A percentile compares a stretch with the other conserved stretches of the same genome.
Conservation (phyloP, 495 filamentous ascomycete species). For the Tuber melanosporum region DNA sequence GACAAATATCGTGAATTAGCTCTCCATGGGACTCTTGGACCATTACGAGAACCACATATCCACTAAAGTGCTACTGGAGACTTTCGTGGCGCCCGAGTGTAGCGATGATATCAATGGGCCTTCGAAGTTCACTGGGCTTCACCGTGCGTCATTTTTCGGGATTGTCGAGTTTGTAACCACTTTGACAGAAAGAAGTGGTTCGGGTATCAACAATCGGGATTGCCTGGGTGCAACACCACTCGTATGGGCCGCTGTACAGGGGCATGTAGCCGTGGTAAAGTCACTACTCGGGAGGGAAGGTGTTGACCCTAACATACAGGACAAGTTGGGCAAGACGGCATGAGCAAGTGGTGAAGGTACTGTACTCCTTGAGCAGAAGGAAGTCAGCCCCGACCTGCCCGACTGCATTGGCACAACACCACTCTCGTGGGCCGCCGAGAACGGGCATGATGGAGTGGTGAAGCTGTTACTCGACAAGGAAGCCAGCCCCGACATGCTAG, state of each 20-base stretch:
- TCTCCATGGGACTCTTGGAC: not conserved
- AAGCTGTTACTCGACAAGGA: no score
- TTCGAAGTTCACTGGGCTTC: not conserved
- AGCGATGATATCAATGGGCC: not conserved
- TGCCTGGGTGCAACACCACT: conserved; percentile 33
- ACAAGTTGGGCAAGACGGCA: no score
- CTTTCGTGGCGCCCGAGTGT: not conserved
- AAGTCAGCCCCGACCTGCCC: not conserved
- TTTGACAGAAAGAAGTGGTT: not conserved
- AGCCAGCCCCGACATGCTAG: no score
- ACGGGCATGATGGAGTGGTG: conserved; percentile 24
- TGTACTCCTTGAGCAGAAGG: not conserved
- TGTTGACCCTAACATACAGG: conserved; percentile 18
- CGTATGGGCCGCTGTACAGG: conserved; percentile 37
- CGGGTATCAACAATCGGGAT: not conserved
- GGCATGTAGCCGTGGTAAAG: conserved; percentile 31
- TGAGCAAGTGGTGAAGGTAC: no score
- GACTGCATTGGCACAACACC: not conserved
- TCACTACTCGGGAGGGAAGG: conserved; percentile 30
- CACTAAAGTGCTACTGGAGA: not conserved
- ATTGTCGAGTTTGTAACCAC: not conserved
- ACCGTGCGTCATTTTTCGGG: not conserved
- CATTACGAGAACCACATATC: not conserved
- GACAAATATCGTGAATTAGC: not conserved
- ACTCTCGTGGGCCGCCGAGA: conserved; percentile 36